Conservation (phyloP, 371 early-diverging fungal genomes). For the Mucor circinelloides region DNA sequence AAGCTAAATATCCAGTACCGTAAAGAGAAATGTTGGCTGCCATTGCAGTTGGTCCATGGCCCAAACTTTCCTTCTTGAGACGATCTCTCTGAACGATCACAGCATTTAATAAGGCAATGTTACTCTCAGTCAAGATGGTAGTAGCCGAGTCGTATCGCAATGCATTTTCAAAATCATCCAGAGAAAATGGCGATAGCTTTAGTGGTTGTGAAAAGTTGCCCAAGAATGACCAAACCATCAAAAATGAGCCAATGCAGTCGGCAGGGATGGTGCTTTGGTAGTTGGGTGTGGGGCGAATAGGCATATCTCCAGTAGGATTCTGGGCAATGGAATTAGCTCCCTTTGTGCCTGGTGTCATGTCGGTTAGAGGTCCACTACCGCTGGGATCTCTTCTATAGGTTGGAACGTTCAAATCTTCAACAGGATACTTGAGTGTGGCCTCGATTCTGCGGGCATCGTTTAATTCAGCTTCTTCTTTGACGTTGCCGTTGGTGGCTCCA, state of each 20-base stretch:
- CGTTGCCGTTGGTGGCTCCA: constrained; percentile 18
- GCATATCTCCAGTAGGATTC: constrained; percentile 41
- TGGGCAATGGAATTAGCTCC: constrained; percentile 8
- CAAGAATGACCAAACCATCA: constrained; percentile 52
- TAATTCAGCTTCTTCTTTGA: constrained; percentile 9
- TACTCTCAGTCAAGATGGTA: constrained; percentile 36
- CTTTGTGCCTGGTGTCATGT: constrained; percentile 38
- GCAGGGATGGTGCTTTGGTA: constrained; percentile 29
- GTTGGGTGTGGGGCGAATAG: constrained; percentile 24
- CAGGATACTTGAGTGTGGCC: constrained; percentile 55
- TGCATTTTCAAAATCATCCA: constrained; percentile 53
- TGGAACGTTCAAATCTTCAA: constrained; percentile 63
- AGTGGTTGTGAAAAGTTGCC: constrained; percentile 45
- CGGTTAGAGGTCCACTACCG: constrained; percentile 30
- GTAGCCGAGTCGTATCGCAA: constrained; percentile 26
- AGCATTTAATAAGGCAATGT: constrained; percentile 44
- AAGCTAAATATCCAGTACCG: constrained; percentile 30
- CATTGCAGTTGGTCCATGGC: constrained; percentile 22
- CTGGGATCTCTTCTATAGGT: constrained; percentile 36
- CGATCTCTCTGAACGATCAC: constrained; percentile 41
- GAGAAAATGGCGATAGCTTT: constrained; percentile 38
- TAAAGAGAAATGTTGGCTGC: constrained; percentile 21
- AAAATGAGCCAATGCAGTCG: constrained; percentile 36
- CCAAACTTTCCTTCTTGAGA: constrained; percentile 24
- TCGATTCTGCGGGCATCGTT: constrained; percentile 38